Conservation (phyloP, 1,284 basidiomycete species). For the Naganishia albida region DNA sequence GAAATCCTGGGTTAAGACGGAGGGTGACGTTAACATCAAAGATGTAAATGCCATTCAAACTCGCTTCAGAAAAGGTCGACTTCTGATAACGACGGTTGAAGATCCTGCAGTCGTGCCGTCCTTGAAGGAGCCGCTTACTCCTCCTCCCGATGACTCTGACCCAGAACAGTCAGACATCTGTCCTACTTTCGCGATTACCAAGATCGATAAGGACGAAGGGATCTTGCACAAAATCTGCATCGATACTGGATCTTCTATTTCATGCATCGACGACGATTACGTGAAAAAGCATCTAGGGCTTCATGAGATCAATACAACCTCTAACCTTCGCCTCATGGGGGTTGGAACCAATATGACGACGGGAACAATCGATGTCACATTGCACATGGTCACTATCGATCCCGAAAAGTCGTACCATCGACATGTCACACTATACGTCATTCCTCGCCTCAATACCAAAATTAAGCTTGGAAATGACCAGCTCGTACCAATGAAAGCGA, state of each 20-base stretch:
- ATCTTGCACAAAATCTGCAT: conserved; percentile 17
- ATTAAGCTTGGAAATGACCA: conserved; percentile 32
- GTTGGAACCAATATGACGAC: conserved; percentile 12
- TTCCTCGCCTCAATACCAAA: conserved; percentile 16
- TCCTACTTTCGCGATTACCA: conserved; percentile 6
- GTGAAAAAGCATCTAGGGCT: background rate
- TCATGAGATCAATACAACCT: background rate
- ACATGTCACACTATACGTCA: conserved; percentile 13
- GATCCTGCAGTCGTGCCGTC: no score
- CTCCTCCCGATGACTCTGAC: background rate
- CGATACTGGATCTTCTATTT: conserved; percentile 27
- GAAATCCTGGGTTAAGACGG: background rate
- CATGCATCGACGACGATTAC: conserved; percentile 26
- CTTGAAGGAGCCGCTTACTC: background rate
- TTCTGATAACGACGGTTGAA: background rate
- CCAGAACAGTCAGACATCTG: background rate
- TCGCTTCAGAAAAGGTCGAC: background rate
- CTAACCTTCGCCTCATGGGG: conserved; percentile 11
- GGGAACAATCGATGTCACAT: background rate
- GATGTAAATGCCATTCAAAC: background rate
- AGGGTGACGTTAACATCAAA: background rate
- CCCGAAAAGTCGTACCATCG: background rate
- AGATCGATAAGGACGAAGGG: background rate
- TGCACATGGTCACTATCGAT: conserved; percentile 6
- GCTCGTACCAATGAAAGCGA: conserved; percentile 19